Percentiles rank a stretch among this genome's conserved stretches.
These are phyloP conservation scores for Cladosporium colombiae DNA, from an alignment of 2,329 filamentous ascomycete genomes.

Conservation along the genomic window DNA sequence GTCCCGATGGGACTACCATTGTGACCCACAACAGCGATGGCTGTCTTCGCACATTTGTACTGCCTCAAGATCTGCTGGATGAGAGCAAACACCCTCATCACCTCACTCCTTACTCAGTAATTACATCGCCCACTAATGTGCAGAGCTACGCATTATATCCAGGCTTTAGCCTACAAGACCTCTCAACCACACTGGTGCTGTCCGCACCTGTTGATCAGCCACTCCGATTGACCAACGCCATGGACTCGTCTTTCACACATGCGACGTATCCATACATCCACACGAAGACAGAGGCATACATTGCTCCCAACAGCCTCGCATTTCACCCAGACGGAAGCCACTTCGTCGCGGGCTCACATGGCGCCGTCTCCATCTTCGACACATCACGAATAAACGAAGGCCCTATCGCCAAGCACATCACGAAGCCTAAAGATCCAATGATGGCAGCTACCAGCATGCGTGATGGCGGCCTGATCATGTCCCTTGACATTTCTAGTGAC, in stretches of 20 bases:
- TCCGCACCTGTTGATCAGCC: constrained; percentile 56
- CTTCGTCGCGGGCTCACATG: constrained; percentile 60
- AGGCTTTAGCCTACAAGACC: constrained; percentile 54
- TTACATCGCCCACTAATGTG: constrained; percentile 49
- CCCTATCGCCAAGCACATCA: constrained; percentile 44
- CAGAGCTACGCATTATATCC: constrained; percentile 59
- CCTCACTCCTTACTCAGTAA: constrained; percentile 50
- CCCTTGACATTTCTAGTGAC: constrained; percentile 50
- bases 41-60: constrained; percentile 54
- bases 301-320: constrained; percentile 56
- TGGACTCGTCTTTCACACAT: constrained; percentile 47
- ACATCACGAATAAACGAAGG: constrained; percentile 46
- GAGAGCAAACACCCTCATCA: constrained; percentile 35
- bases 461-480: constrained; percentile 55
- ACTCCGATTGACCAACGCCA: constrained; percentile 57
- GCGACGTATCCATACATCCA: constrained; percentile 58
- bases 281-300: constrained; percentile 57
- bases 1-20: constrained; percentile 59
- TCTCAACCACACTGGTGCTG: constrained; percentile 53
- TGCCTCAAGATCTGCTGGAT: constrained; percentile 54
- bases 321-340: constrained; percentile 51
- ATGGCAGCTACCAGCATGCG: constrained; percentile 41
- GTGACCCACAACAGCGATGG: constrained; percentile 56
- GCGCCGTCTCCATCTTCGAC: constrained; percentile 59
- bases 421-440: constrained; percentile 41